Conservation (phyloP, 257 asterid species). For the Scutellaria baicalensis region DNA sequence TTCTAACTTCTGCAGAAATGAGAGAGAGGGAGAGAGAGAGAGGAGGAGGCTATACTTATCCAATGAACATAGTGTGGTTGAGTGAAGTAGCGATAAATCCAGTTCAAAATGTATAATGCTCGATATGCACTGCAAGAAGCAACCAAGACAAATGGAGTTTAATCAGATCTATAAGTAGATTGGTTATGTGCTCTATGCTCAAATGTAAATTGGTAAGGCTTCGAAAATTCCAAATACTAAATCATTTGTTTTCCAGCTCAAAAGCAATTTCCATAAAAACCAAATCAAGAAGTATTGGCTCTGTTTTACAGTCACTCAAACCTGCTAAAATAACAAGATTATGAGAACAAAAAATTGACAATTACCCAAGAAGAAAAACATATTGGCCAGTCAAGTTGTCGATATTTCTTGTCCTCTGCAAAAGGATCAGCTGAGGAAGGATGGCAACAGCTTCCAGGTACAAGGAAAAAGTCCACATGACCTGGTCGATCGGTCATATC, state of each 20-base stretch:
- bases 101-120: slow-evolving; percentile 66
- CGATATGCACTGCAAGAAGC: slow-evolving; percentile 67
- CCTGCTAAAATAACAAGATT: neutral
- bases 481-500: slow-evolving; percentile 23
- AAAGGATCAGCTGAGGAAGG: slow-evolving; percentile 76
- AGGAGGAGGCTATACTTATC: slow-evolving; percentile 50
- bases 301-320: no score
- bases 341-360: neutral
- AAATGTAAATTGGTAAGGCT: neutral
- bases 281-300: no score
- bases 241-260: neutral
- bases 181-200: neutral
- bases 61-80: slow-evolving; percentile 79
- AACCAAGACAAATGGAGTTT: neutral
- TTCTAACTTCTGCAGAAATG: neutral
- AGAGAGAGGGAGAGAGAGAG: neutral
- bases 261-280: neutral
- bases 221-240: neutral
- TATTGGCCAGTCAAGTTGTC: slow-evolving; percentile 91
- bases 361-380: slow-evolving; percentile 72
- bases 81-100: slow-evolving; percentile 92
- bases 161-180: neutral
- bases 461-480: slow-evolving; percentile 81
- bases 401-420: slow-evolving; percentile 84
- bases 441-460: slow-evolving; percentile 87